Base-by-base conservation (phyloP, 2,329 filamentous ascomycete species). In the Aspergillus sp. region DNA sequence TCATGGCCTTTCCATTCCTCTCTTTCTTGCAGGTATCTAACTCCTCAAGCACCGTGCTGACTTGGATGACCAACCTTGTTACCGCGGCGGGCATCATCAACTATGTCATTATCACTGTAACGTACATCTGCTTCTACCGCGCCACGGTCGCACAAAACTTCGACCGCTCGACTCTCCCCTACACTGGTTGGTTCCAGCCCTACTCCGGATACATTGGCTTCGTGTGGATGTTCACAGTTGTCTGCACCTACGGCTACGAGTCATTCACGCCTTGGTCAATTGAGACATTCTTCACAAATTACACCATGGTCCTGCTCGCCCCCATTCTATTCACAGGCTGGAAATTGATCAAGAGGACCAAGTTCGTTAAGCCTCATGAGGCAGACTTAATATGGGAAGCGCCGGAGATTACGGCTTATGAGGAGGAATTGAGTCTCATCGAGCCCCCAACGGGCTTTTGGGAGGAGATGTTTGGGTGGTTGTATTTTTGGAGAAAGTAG, bases 211-310 rank as follows among this genome's bases (percentile, higher is more conserved):
- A 53, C 39, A 25, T 46, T 19, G 56, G 56, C 0, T 14, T 61
- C 2, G 44, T 52, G 3, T 57, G 51, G 51, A 55, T 61, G 45
- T 19, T 51, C 15, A 46, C 47, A 6, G 52, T 65, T 5, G 56
- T 59, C 1, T 46, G 61, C 62, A 80, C 76, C 63, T 86, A 84
- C 66, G 84, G 85, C 15, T 87, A 87, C 70, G 74, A 74, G 12
- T 73, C 77, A 1, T 81, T 80, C 15, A 60, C 72, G 5, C 78
- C 77, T 0, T 81, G 74, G 79, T 71, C 72, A 45, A 76, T 72
- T 5, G 55, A 78, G 0, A 82, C 81, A 15, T 93, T 92, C 70
- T 75, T 92, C 43, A 90, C 90, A 68, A 87, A 85, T 76, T 91
- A 91, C 70, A 83, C 86, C 81, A 48, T 79, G 66, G 81, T 91